These are phyloP conservation scores for Botryosphaeria dothidea DNA, from an alignment of 2,329 filamentous ascomycete species.

Conservation along the genomic window DNA sequence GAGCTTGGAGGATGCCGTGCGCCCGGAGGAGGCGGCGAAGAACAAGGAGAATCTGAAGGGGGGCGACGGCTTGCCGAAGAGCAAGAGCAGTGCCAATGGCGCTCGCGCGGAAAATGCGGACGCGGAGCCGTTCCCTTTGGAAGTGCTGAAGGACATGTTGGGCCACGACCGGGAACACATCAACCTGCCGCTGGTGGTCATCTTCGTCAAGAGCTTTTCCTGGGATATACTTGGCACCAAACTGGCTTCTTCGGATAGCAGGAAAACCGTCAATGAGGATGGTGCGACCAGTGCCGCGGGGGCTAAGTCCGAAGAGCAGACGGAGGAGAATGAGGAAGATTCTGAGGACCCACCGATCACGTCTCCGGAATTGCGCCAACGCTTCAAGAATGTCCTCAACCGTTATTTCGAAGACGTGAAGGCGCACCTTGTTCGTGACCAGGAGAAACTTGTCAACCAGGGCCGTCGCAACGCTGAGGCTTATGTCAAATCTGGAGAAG, in stretches of 20 bases:
- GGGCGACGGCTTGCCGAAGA: conserved; percentile 61
- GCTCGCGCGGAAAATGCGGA: conserved; percentile 62
- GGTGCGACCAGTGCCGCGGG: conserved; percentile 60
- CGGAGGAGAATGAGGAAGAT: conserved; percentile 54
- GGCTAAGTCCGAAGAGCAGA: conserved; percentile 54
- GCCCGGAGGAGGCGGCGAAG: conserved; percentile 65
- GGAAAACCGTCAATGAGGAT: conserved; percentile 81
- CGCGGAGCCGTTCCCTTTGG: conserved; percentile 89
- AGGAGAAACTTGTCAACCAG: conserved; percentile 83
- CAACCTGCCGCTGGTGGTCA: conserved; percentile 86
- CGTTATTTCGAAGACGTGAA: conserved; percentile 95
- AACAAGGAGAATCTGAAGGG: conserved; percentile 58
- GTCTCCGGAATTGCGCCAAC: conserved; percentile 74
- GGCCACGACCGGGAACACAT: conserved; percentile 90
- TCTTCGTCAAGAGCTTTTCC: conserved; percentile 93
- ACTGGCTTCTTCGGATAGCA: conserved; percentile 69
- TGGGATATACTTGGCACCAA: conserved; percentile 92
- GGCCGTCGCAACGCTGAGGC: conserved; percentile 94
- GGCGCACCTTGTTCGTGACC: conserved; percentile 81
- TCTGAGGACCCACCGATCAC: conserved; percentile 72
- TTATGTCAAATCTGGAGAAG: conserved; percentile 96
- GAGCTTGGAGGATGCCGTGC: conserved; percentile 71
- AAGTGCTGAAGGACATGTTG: conserved; percentile 95
- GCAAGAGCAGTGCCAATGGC: conserved; percentile 59
- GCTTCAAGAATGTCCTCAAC: conserved; percentile 81